Conservation (phyloP, 768 basidiomycete genomes). For the Daedaleopsis nitida region DNA sequence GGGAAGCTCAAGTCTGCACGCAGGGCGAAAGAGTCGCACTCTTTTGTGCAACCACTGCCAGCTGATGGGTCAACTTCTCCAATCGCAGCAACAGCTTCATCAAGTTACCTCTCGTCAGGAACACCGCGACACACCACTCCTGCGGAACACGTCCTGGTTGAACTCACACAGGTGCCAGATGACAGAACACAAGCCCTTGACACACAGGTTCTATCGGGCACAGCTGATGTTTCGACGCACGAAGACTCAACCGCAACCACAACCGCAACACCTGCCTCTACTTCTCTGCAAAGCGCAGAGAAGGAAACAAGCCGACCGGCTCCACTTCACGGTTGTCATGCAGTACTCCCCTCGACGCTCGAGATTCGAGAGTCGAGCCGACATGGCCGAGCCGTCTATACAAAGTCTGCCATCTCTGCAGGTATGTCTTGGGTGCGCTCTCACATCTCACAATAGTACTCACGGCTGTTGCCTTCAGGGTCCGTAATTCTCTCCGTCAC, state of each 20-base stretch:
- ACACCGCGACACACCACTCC: too few species aligned
- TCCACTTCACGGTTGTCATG: slow-evolving; percentile 24
- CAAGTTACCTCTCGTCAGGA: background rate
- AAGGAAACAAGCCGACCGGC: slow-evolving; percentile 2
- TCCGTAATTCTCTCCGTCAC: slow-evolving; percentile 54
- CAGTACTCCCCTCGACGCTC: slow-evolving; percentile 41
- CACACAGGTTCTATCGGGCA: too few species aligned
- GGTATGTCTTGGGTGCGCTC: too few species aligned
- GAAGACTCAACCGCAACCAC: background rate
- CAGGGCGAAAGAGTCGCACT: slow-evolving; percentile 25
- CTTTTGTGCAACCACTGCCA: slow-evolving; percentile 15
- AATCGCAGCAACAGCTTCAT: background rate
- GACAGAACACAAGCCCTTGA: too few species aligned
- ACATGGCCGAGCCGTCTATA: slow-evolving; percentile 52
- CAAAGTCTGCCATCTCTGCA: slow-evolving; percentile 35
- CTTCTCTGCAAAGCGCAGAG: background rate
- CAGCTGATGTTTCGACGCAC: too few species aligned
- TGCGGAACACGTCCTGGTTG: too few species aligned
- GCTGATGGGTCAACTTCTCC: background rate
- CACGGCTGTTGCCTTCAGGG: slow-evolving; percentile 44
- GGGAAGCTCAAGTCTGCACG: slow-evolving; percentile 25
- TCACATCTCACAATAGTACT: too few species aligned
- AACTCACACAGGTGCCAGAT: too few species aligned
- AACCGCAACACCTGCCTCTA: background rate
- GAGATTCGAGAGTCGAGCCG: slow-evolving; percentile 38